Percentiles rank a stretch among this genome's conserved stretches.
Conservation (phyloP, 2,329 filamentous ascomycete species). For the Fusarium secorum region DNA sequence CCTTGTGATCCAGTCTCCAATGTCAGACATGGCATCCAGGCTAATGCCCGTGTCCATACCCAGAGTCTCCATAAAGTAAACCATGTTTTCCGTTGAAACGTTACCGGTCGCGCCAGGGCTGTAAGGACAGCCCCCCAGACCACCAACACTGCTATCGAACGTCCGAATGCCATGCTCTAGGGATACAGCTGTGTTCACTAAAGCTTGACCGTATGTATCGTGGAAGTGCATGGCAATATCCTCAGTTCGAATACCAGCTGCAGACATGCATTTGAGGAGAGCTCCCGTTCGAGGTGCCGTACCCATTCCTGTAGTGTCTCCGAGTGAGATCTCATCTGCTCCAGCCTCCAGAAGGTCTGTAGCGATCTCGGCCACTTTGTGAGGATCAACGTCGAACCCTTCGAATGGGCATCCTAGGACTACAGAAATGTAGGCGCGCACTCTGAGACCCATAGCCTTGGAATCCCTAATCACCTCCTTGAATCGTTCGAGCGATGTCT, state of each 20-base stretch:
- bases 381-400: slow-evolving; percentile 69
- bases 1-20: slow-evolving; percentile 75
- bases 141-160: slow-evolving; percentile 82
- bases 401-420: slow-evolving; percentile 83
- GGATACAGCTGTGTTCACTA: slow-evolving; percentile 82
- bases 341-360: slow-evolving; percentile 81
- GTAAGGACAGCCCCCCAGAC: slow-evolving; percentile 85
- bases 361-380: slow-evolving; percentile 71
- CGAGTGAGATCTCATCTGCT: slow-evolving; percentile 88
- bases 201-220: slow-evolving; percentile 85
- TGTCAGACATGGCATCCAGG: slow-evolving; percentile 69
- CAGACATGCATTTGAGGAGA: slow-evolving; percentile 69
- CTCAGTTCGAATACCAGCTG: slow-evolving; percentile 72
- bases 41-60: slow-evolving; percentile 79
- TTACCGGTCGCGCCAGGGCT: slow-evolving; percentile 87
- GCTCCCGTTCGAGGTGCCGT: slow-evolving; percentile 75
- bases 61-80: slow-evolving; percentile 78
- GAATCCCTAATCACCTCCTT: slow-evolving; percentile 73
- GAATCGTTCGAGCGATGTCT: slow-evolving; percentile 75
- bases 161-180: slow-evolving; percentile 79
- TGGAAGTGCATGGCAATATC: slow-evolving; percentile 87
- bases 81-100: slow-evolving; percentile 83
- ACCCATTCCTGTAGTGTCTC: slow-evolving; percentile 91
- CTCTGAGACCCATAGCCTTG: slow-evolving; percentile 70
- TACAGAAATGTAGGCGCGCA: slow-evolving; percentile 82